A percentile compares a stretch with the other conserved stretches of the same genome.
phyloP scores from a whole-genome alignment of 768 basidiomycete species.

The Hydnomerulius pinastri region DNA sequence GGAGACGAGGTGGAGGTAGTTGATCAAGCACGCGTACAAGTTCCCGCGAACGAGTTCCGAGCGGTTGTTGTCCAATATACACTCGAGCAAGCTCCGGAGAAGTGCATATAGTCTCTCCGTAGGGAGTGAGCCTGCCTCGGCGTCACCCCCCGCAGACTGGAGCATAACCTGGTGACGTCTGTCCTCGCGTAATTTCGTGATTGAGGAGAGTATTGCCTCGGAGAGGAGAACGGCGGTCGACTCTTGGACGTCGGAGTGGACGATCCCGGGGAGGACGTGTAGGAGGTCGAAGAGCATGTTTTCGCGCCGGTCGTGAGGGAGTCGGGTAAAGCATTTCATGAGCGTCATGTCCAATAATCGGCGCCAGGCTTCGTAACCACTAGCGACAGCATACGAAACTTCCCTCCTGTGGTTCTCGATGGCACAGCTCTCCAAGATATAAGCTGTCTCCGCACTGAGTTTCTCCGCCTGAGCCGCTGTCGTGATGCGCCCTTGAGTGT shows the following conservation, averaged over 20 bases:
- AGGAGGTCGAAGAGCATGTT: constrained; percentile 90
- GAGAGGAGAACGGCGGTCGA: constrained; percentile 81
- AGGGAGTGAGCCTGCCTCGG: constrained; percentile 69
- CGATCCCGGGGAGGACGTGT: constrained; percentile 76
- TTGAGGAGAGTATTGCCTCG: constrained; percentile 76
- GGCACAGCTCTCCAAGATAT: constrained; percentile 81
- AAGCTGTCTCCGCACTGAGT: constrained; percentile 66
- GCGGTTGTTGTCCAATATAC: constrained; percentile 72
- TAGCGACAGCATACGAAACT: constrained; percentile 67
- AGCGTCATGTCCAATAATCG: constrained; percentile 82
- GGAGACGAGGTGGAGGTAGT: constrained; percentile 76
- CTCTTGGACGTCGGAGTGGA: constrained; percentile 64
- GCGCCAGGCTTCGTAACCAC: constrained; percentile 83
- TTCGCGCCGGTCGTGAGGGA: constrained; percentile 82
- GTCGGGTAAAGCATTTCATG: constrained; percentile 80
- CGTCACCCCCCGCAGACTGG: constrained; percentile 63
- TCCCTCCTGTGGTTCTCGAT: constrained; percentile 88
- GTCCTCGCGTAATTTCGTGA: constrained; percentile 89
- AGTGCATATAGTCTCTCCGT: constrained; percentile 77
- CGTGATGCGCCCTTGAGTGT: constrained; percentile 66
- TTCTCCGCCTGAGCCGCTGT: constrained; percentile 65
- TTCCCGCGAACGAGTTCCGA: constrained; percentile 91
- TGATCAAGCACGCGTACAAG: constrained; percentile 88
- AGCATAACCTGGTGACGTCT: constrained; percentile 67
- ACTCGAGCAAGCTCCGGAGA: constrained; percentile 72